phyloP scores from a whole-genome alignment of 306 rosid genomes.

The Cicer arietinum region DNA sequence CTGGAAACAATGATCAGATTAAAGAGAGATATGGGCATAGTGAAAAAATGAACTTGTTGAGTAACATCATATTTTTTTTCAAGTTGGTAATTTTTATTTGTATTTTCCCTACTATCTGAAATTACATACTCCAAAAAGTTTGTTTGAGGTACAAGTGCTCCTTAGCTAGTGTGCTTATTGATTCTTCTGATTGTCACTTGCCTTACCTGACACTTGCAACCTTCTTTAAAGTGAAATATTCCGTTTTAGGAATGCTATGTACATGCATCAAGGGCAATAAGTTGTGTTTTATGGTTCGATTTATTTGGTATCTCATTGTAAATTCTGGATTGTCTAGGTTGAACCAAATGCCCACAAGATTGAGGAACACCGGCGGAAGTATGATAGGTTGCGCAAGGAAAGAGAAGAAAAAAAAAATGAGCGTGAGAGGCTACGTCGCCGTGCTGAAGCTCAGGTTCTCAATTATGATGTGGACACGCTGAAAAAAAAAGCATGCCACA shows the following conservation, averaged over 20 bases:
- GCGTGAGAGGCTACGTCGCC: conserved; percentile 73
- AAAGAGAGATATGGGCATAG: background rate
- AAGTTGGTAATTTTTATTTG: background rate
- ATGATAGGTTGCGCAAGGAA: conserved; percentile 86
- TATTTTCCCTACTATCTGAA: background rate
- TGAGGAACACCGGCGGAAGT: conserved; percentile 91
- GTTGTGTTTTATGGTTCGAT: conserved; percentile 14
- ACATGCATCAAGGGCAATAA: background rate
- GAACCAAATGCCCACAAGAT: conserved; percentile 90
- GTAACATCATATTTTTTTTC: background rate
- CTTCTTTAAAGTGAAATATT: conserved; percentile 5
- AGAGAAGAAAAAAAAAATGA: conserved; percentile 70
- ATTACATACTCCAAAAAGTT: background rate
- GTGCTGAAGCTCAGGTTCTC: conserved; percentile 86
- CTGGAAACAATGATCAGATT: background rate
- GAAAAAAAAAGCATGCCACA: background rate
- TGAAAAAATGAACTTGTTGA: background rate
- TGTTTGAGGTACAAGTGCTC: background rate
- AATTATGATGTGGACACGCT: conserved; percentile 18
- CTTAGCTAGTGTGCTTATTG: conserved; percentile 1
- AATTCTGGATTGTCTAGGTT: conserved; percentile 58
- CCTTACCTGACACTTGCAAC: background rate
- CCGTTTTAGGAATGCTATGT: conserved; percentile 18
- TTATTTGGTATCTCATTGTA: conserved; percentile 37
- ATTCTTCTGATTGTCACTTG: background rate